Evolutionary conservation across 2,329 filamentous ascomycete genomes (phyloP), one percentile per base, ranked within the genome.

Genomic region (Phoma sp.): DNA sequence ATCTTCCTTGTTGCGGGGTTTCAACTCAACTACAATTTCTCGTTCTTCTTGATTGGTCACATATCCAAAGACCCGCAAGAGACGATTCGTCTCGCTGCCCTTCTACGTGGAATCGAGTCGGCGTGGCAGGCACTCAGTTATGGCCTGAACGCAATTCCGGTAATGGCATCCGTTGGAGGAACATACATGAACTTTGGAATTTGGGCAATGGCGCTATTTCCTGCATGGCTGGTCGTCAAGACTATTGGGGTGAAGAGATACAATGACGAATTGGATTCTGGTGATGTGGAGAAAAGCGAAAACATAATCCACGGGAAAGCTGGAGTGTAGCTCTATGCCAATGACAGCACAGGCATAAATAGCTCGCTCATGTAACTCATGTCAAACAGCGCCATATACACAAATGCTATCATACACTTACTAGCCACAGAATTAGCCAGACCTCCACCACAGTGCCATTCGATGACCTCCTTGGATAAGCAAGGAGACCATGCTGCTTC

Each of bases 61-160:
- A 69, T 90, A 3, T 85, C 88, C 2, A 71, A 78, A 2, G 78
- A 79, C 4, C 78, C 88, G 35, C 79, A 80, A 33, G 85, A 90
- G 59, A 81, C 89, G 1, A 81, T 90, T 29, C 82, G 87, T 1
- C 85, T 86, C 61, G 82, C 87, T 0, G 86, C 85, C 1, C 73
- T 90, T 10, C 77, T 90, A 2, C 79, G 87, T 44, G 88, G 85
- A 1, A 88, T 86, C 0, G 87, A 90, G 71, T 89, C 86, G 1
- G 88, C 86, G 0, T 86, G 85, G 73, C 88, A 90, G 68, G 87
- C 87, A 11, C 75, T 90, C n/a, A 87, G 85, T 64, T 90, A 90
- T 52, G 88, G 87, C 0, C 67, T 89, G 1, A 82, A 82, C 13
- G 86, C 85, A 2, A 62, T 89, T 8, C 71, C 76, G 0, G 72